Evolutionary conservation across 345 rosid genomes (phyloP).

Genomic region (Theobroma cacao): DNA sequence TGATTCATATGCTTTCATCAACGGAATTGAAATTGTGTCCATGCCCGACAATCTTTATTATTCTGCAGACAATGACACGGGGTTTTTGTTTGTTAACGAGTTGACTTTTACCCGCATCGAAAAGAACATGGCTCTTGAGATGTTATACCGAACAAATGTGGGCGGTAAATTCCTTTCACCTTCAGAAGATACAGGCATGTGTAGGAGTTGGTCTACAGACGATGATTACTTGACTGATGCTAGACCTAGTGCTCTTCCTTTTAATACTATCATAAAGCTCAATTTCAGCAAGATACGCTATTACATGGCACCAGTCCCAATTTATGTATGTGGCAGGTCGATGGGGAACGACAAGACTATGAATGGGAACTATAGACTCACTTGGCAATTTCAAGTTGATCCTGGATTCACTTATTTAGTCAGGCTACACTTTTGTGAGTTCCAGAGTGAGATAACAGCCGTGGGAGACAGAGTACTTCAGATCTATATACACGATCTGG

Average conservation of each 20-base stretch:
- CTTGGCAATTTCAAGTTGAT: constrained; percentile 27
- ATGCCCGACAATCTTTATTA: constrained; percentile 28
- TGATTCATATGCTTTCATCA: constrained; percentile 25
- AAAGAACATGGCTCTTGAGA: constrained; percentile 14
- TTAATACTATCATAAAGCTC: background rate
- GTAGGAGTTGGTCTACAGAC: background rate
- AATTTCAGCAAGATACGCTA: background rate
- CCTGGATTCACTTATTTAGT: constrained; percentile 24
- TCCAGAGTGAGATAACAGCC: background rate
- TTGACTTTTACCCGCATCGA: accelerated
- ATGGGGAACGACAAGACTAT: constrained; percentile 6
- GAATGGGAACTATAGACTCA: constrained; percentile 18
- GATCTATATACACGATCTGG: too few species aligned
- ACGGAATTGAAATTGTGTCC: constrained; percentile 32
- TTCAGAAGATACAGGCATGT: background rate
- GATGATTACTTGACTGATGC: background rate
- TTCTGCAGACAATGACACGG: background rate
- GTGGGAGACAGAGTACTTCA: constrained; percentile 12
- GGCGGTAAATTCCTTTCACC: constrained; percentile 1
- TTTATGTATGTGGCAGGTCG: constrained; percentile 6
- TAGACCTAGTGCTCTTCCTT: background rate
- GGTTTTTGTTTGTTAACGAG: constrained; percentile 18
- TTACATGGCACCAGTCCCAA: background rate
- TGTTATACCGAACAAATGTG: constrained; percentile 27
- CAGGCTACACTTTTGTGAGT: constrained; percentile 38